These are phyloP conservation scores for Penicillium capsulatum DNA, from an alignment of 2,329 filamentous ascomycete genomes.

Conservation along the genomic window DNA sequence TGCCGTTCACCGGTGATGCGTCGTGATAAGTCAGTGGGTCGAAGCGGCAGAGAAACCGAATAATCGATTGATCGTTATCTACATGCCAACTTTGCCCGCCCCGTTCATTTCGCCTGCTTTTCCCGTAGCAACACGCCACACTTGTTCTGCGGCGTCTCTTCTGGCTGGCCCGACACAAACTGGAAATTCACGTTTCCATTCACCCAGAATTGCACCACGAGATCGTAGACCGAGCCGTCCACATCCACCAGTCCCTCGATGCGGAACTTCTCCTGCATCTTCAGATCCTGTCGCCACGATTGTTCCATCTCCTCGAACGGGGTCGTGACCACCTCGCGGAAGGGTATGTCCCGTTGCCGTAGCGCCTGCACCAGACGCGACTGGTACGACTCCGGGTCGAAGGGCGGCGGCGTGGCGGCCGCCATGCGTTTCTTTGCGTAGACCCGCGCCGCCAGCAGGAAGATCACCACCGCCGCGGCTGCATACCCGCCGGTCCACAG, in stretches of 20 bases:
- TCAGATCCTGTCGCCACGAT: background rate
- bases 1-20: too few species aligned
- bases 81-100: too few species aligned
- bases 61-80: too few species aligned
- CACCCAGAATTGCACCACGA: constrained; percentile 4
- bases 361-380: constrained; percentile 3
- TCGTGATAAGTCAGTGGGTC: too few species aligned
- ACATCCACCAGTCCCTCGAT: constrained; percentile 5
- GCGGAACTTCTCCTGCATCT: background rate
- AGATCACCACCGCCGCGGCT: too few species aligned
- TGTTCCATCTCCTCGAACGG: background rate
- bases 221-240: constrained; percentile 5
- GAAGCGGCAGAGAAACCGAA: too few species aligned
- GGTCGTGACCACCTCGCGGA: background rate
- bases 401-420: constrained; percentile 2
- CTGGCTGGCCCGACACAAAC: background rate
- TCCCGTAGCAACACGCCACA: too few species aligned
- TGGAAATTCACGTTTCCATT: constrained; percentile 1
- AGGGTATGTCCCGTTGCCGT: background rate
- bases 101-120: too few species aligned
- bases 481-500: too few species aligned
- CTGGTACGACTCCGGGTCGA: constrained; percentile 7
- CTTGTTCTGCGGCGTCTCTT: too few species aligned
- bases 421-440: constrained; percentile 1
- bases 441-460: background rate